Evolutionary conservation across 2,329 filamentous ascomycete genomes (phyloP), one percentile per base, ranked within the genome.

Genomic region (Penicillium sp.): DNA sequence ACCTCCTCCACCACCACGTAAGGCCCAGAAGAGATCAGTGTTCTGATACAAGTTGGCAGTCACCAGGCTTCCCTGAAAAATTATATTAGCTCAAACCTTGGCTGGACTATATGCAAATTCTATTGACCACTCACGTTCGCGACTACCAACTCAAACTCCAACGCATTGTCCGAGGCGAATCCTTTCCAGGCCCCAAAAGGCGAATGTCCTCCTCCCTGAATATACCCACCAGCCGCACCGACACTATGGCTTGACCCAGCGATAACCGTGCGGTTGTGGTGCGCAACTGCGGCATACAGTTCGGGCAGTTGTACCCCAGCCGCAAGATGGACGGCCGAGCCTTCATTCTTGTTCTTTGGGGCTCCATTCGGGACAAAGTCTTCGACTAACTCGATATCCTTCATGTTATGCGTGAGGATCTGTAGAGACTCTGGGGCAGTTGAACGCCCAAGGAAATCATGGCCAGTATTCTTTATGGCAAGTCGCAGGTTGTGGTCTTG

Each of bases 1-100:
- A 20, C 80, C 81, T 2, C 82, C 83, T 3, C 84, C 83, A 6
- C 83, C 83, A 8, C 80, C 80, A 25, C 77, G 73, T 5, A 82
- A 65, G 22, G 79, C 80, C 74, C 76, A 81, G 66, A 80, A 82
- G 1, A 82, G 68, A 51, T 80, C 77, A 0, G 64, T 33, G 33
- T 62, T 63, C 12, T 59, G 52, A 29, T 62, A 58, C 2, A 47
- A 43, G 54, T 67, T 57, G 7, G 54, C 62, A 20, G 40, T 46
- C 11, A 63, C 45, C 2, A 61, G 45, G 1, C 27, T 41, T 11
- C 63, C 61, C 57, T 64, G 20, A 8, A 33, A 35, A 9, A 18
- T 15, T 6, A 31, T 31, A 14, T 31, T 6, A 31, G 29, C 29
- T 31, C 5, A 6, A n/a, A 6, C n/a, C 18, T n/a, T 14, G 11